Evolutionary conservation across 805 yeast species (phyloP).

Genomic region (Kodamaea laetipori): DNA sequence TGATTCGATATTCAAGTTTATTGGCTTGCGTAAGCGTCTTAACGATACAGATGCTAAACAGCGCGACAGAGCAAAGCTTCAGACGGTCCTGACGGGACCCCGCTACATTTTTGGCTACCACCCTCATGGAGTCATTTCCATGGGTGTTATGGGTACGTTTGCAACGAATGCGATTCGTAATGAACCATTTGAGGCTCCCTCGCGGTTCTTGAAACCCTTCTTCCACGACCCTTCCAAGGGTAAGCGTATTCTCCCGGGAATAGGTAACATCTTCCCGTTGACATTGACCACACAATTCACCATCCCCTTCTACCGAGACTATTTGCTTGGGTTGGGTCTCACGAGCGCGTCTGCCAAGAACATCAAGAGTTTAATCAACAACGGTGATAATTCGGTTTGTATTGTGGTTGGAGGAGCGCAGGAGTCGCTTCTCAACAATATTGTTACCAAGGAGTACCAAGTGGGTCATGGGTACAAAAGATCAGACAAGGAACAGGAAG

Average conservation of each 20-base stretch:
- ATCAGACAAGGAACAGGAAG: slow-evolving; percentile 3
- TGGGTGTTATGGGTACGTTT: slow-evolving; percentile 85
- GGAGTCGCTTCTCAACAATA: slow-evolving; percentile 65
- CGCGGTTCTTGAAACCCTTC: slow-evolving; percentile 33
- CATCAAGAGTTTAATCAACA: slow-evolving; percentile 61
- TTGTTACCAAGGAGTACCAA: slow-evolving; percentile 35
- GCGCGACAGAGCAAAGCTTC: slow-evolving; percentile 17
- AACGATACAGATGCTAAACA: slow-evolving; percentile 29
- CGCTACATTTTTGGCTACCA: slow-evolving; percentile 89
- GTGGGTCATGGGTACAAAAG: slow-evolving; percentile 39
- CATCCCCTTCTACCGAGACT: slow-evolving; percentile 85
- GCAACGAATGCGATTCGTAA: slow-evolving; percentile 57
- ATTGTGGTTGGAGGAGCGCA: slow-evolving; percentile 97
- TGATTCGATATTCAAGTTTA: slow-evolving; percentile 35
- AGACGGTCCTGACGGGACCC: slow-evolving; percentile 56
- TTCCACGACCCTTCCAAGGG: slow-evolving; percentile 71
- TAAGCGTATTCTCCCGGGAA: slow-evolving; percentile 74
- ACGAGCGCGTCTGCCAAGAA: slow-evolving; percentile 81
- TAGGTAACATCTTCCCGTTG: slow-evolving; percentile 69
- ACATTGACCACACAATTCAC: slow-evolving; percentile 83
- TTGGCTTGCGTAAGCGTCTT: slow-evolving; percentile 41
- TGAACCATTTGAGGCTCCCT: slow-evolving; percentile 44
- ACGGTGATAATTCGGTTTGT: slow-evolving; percentile 72
- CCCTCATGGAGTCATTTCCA: slow-evolving; percentile 94
- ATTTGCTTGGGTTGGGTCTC: slow-evolving; percentile 75